Evolutionary conservation across 169 alveolate genomes (phyloP), one percentile per base, ranked within the genome.

Genomic region (Babesia ovata): DNA sequence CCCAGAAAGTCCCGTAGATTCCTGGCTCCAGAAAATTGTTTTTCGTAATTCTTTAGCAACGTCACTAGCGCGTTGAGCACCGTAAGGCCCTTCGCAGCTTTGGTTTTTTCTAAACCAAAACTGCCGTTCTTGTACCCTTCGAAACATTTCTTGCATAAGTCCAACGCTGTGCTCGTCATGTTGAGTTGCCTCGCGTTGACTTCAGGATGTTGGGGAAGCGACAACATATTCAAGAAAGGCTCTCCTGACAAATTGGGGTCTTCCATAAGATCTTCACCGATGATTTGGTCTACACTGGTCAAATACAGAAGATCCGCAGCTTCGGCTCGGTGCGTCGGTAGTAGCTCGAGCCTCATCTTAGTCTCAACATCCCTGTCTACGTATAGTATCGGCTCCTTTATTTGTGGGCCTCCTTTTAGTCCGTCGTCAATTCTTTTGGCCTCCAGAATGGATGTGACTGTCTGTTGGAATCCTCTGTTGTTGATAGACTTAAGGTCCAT

Each of bases 81-180:
- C 36, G 50, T 65, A 0, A 81, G 70, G 0, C 75, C 67, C 50
- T 57, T 58, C 21, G 84, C 70, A 62, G 60, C 7, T 45, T 48
- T 52, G 52, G 52, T 28, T 63, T 73, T 48, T 21, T 66, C 72
- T 19, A 56, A 11, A 9, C 42, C 4, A 17, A 48, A 26, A 17
- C n/a, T 58, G 42, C 49, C 57, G 29, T 58, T 49, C 54, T 62
- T 52, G 59, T 48, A 26, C 21, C 42, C 56, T 24, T 81, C 67
- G 42, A 33, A 46, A 26, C 76, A 67, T 42, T 67, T 50, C 29
- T 81, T 81, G 44, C 65, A 81, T 45, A 63, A 24, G 45, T 71
- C 75, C 46, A 72, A 13, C 6, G 73, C 83, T 0, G 88, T 81
- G 46, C 61, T 50, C 14, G 88, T 67, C 8, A 67, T 19, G 57